Evolutionary conservation across 208 protist genomes (phyloP).

Genomic region (Leishmania tarentolae): DNA sequence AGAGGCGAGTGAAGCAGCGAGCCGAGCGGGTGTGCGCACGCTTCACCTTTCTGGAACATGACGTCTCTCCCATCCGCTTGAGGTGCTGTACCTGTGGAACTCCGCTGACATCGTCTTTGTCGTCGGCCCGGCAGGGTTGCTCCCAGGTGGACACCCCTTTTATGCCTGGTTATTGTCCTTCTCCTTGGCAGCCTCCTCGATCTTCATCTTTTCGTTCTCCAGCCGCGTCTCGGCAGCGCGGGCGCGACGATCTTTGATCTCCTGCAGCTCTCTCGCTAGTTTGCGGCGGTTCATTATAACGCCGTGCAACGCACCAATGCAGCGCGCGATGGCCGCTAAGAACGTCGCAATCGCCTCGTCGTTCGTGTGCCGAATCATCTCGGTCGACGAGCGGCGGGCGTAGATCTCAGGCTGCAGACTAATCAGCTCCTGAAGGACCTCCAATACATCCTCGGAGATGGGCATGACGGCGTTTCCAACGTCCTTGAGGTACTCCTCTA

Average conservation of each 20-base stretch:
- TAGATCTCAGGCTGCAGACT: constrained; percentile 88
- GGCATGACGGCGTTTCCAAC: constrained; percentile 74
- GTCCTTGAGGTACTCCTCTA: constrained; percentile 92
- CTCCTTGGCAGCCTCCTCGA: constrained; percentile 48
- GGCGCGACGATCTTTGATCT: constrained; percentile 58
- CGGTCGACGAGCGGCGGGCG: constrained; percentile 75
- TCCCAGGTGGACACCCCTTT: not conserved
- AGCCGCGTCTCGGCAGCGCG: constrained; percentile 62
- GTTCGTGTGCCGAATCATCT: constrained; percentile 89
- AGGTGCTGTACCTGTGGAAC: not conserved
- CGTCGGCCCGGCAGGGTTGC: not conserved
- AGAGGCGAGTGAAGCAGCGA: not conserved
- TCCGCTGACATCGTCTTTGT: not conserved
- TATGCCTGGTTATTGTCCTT: constrained; percentile 19
- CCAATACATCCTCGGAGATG: constrained; percentile 86
- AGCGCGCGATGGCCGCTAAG: constrained; percentile 79
- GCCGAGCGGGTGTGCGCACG: not conserved
- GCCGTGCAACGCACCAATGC: constrained; percentile 81
- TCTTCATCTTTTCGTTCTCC: constrained; percentile 65
- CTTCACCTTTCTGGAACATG: not conserved
- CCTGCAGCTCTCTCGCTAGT: constrained; percentile 74
- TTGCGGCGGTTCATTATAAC: constrained; percentile 86
- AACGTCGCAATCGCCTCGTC: constrained; percentile 88
- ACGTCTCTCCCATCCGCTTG: not conserved
- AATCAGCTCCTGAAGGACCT: constrained; percentile 89